These are phyloP conservation scores for Royoungia palumana DNA, from an alignment of 768 basidiomycete species.

Conservation along the genomic window DNA sequence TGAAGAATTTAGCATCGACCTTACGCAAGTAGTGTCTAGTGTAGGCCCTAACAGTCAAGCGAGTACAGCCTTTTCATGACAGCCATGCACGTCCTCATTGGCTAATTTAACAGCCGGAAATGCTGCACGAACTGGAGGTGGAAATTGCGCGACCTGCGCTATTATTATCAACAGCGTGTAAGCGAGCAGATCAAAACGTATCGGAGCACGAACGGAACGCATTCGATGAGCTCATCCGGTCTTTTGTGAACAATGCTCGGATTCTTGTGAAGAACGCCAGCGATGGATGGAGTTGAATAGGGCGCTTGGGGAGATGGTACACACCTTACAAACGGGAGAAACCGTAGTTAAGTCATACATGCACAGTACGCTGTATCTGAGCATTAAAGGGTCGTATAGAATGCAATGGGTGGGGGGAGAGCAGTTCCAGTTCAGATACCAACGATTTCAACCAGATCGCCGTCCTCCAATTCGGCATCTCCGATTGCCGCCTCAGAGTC, in stretches of 20 bases:
- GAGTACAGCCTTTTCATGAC: conserved; percentile 22
- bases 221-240: conserved; percentile 90
- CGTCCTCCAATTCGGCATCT: conserved; percentile 71
- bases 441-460: conserved; percentile 73
- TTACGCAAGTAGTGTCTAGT: conserved; percentile 82
- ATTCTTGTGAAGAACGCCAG: conserved; percentile 79
- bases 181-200: conserved; percentile 57
- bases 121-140: conserved; percentile 85
- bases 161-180: conserved; percentile 66
- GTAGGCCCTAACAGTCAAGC: conserved; percentile 49
- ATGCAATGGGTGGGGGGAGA: conserved; percentile 5
- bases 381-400: conserved; percentile 12
- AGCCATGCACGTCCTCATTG: neutral
- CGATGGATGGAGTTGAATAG: conserved; percentile 41
- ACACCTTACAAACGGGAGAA: neutral
- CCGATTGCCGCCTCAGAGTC: conserved; percentile 57
- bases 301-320: neutral
- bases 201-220: conserved; percentile 64
- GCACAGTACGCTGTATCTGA: conserved; percentile 5
- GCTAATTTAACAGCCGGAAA: conserved; percentile 43
- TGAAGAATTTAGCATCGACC: conserved; percentile 89
- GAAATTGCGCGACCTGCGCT: conserved; percentile 75
- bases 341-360: neutral
- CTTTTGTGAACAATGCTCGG: conserved; percentile 89
- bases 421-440: conserved; percentile 39